Evolutionary conservation across 805 yeast species (phyloP).

Genomic region (Ogataea henricii): DNA sequence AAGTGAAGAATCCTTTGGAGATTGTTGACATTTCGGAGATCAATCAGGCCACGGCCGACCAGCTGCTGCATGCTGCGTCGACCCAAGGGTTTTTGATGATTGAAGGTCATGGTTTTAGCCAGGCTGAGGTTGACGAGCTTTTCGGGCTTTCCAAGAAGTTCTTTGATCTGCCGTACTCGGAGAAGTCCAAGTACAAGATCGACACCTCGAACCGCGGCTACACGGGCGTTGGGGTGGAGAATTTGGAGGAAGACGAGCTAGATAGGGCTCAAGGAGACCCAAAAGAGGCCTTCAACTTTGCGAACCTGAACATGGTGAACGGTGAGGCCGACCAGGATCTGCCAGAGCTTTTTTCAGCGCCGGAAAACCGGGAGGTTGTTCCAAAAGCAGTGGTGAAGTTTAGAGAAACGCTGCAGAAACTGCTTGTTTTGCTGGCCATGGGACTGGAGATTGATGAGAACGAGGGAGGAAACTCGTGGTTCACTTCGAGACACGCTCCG

Average conservation of each 20-base stretch:
- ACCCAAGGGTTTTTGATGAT: constrained; percentile 52
- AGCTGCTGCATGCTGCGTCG: constrained; percentile 54
- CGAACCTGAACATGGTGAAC: constrained; percentile 49
- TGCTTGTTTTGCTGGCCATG: constrained; percentile 58
- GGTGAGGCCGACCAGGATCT: constrained; percentile 47
- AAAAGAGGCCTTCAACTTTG: constrained; percentile 64
- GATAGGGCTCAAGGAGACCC: constrained; percentile 47
- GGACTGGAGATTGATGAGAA: constrained; percentile 62
- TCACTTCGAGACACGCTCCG: constrained; percentile 58
- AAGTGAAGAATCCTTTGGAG: constrained; percentile 47
- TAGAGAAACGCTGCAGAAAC: constrained; percentile 47
- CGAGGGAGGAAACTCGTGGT: constrained; percentile 60
- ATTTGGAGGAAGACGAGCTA: constrained; percentile 40
- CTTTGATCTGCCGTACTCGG: constrained; percentile 45
- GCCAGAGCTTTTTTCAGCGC: constrained; percentile 53
- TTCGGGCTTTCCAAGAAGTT: constrained; percentile 29
- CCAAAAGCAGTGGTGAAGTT: constrained; percentile 45
- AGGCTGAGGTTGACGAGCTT: constrained; percentile 42
- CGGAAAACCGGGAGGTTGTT: constrained; percentile 44
- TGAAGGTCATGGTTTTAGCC: constrained; percentile 51
- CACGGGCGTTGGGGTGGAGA: constrained; percentile 44
- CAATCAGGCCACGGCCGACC: constrained; percentile 46
- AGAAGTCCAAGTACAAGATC: constrained; percentile 53
- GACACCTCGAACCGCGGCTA: constrained; percentile 51
- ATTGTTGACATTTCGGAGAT: constrained; percentile 56